Evolutionary conservation across 139 green algal genomes (phyloP).

Genomic region (Zygnema cylindricum): DNA sequence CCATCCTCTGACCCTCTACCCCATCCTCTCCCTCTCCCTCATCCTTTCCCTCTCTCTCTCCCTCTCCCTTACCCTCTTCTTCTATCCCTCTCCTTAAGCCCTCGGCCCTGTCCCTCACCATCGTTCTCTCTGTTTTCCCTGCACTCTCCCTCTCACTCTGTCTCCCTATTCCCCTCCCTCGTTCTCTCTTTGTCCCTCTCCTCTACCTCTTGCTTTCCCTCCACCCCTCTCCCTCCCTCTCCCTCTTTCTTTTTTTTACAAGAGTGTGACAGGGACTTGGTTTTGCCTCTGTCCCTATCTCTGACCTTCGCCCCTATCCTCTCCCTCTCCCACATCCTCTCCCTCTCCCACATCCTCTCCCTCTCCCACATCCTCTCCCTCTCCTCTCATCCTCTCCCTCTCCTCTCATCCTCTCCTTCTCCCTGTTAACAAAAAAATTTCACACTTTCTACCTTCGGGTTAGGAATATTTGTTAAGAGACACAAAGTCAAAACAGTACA

Average conservation of each 20-base stretch:
- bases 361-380: no score
- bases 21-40: background rate
- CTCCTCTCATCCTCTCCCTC: no score
- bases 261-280: no score
- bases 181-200: background rate
- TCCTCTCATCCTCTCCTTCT: no score
- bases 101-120: background rate
- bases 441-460: no score
- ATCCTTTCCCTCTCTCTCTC: background rate
- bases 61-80: background rate
- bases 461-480: no score
- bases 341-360: no score
- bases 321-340: no score
- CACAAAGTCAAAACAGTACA: no score
- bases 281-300: no score
- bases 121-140: background rate
- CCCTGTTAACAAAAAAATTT: no score
- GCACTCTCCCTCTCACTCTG: background rate
- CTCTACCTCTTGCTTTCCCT: background rate
- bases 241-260: background rate
- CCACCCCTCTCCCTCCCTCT: background rate
- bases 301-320: no score
- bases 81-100: background rate
- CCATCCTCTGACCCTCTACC: constrained; percentile 25
- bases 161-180: background rate